A percentile compares a stretch with the other conserved stretches of the same genome.
phyloP scores from a whole-genome alignment of 2,329 filamentous ascomycete genomes.

The Moelleriella libera region DNA sequence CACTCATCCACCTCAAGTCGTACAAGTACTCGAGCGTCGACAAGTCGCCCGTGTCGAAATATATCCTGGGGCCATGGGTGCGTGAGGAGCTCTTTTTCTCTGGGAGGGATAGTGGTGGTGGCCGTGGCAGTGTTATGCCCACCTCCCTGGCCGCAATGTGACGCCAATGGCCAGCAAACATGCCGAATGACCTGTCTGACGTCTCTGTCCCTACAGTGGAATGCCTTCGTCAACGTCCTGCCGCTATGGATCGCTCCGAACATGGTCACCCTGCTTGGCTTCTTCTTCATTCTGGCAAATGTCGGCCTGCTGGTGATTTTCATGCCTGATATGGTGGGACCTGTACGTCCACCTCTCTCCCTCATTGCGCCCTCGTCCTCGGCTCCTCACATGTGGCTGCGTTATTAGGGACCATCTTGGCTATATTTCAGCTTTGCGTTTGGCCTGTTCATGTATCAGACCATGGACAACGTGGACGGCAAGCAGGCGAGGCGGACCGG shows the following conservation, averaged over 20 bases:
- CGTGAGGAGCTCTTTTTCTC: slow-evolving; percentile 17
- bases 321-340: slow-evolving; percentile 83
- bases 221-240: slow-evolving; percentile 80
- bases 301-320: slow-evolving; percentile 59
- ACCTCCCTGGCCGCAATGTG: no score
- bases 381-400: neutral
- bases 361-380: neutral
- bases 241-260: slow-evolving; percentile 96
- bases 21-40: slow-evolving; percentile 98
- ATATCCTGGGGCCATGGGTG: slow-evolving; percentile 93
- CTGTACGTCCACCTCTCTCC: slow-evolving; percentile 44
- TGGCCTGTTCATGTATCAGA: slow-evolving; percentile 97
- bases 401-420: slow-evolving; percentile 64
- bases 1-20: slow-evolving; percentile 75
- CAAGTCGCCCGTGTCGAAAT: slow-evolving; percentile 84
- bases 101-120: neutral
- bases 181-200: no score
- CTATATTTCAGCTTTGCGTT: slow-evolving; percentile 92
- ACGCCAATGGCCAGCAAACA: no score
- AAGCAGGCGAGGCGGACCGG: slow-evolving; percentile 93
- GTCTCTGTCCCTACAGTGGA: slow-evolving; percentile 56
- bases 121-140: neutral
- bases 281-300: slow-evolving; percentile 85
- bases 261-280: slow-evolving; percentile 90
- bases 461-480: slow-evolving; percentile 97